Conservation (phyloP, 106 monocot genomes). For the Dioscorea zingiberensis region DNA sequence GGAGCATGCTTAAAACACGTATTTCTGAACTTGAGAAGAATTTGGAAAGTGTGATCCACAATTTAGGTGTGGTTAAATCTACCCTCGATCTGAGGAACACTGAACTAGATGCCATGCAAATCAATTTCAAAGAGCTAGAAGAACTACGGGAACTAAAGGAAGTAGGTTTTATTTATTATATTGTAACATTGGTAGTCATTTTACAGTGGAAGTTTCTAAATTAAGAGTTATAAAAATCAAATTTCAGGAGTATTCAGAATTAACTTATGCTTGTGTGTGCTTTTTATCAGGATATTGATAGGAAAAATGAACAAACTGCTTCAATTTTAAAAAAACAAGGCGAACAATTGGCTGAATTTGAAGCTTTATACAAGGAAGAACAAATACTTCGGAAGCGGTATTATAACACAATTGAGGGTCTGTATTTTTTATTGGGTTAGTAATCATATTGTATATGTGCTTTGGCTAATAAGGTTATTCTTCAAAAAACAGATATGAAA, state of each 20-base stretch:
- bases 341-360: conserved; percentile 72
- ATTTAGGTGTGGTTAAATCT: conserved; percentile 56
- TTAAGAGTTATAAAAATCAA: too few species aligned
- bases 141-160: conserved; percentile 93
- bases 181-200: background rate
- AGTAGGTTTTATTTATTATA: conserved; percentile 20
- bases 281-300: conserved; percentile 75
- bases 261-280: background rate
- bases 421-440: background rate
- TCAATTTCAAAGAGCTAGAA: conserved; percentile 73
- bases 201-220: too few species aligned
- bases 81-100: conserved; percentile 44
- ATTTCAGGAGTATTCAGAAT: too few species aligned
- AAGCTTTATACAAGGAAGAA: conserved; percentile 90
- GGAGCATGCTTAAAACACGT: conserved; percentile 28
- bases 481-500: conserved; percentile 86
- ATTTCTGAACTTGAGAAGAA: conserved; percentile 71
- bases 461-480: background rate
- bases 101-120: conserved; percentile 64
- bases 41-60: conserved; percentile 30
- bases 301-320: conserved; percentile 95
- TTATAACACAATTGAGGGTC: conserved; percentile 98
- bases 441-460: background rate
- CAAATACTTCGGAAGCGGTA: conserved; percentile 86
- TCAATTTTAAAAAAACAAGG: conserved; percentile 87